These are phyloP conservation scores for Neckera pumila DNA, from an alignment of 225 moss, liverwort and hornwort genomes.

Conservation along the genomic window DNA sequence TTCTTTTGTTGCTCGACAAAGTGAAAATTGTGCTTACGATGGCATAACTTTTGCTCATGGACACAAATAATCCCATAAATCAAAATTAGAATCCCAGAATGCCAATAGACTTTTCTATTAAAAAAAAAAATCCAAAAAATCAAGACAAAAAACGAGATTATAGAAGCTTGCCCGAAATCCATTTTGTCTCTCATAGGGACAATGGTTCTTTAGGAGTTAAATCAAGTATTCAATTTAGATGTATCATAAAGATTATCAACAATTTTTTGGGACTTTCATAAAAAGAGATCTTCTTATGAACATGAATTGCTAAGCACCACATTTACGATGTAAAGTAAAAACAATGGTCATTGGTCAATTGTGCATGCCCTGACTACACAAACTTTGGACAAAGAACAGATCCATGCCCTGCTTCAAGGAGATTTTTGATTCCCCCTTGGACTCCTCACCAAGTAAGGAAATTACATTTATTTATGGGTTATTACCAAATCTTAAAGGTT, in stretches of 20 bases:
- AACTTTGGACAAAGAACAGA: not conserved
- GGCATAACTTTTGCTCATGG: no score
- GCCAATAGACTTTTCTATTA: no score
- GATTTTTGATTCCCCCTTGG: not conserved
- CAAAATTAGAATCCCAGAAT: no score
- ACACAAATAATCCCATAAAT: no score
- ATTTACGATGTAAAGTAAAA: not conserved
- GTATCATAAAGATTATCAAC: not conserved
- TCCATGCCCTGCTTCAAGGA: accelerated
- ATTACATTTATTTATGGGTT: not conserved
- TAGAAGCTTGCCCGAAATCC: no score
- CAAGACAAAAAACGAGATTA: no score
- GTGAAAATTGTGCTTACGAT: no score
- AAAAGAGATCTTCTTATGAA: not conserved
- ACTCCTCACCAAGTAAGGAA: accelerated
- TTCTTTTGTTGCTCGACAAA: accelerated
- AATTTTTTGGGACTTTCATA: not conserved
- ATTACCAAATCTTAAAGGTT: not conserved
- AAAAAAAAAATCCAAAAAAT: no score
- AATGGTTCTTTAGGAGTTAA: not conserved
- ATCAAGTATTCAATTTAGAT: not conserved
- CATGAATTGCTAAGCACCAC: not conserved
- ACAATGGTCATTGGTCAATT: not conserved
- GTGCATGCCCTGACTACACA: not conserved
- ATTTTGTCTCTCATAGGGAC: no score